These are phyloP conservation scores for Pseudogymnoascus sp. DNA, from an alignment of 2,329 filamentous ascomycete genomes.

Conservation along the genomic window DNA sequence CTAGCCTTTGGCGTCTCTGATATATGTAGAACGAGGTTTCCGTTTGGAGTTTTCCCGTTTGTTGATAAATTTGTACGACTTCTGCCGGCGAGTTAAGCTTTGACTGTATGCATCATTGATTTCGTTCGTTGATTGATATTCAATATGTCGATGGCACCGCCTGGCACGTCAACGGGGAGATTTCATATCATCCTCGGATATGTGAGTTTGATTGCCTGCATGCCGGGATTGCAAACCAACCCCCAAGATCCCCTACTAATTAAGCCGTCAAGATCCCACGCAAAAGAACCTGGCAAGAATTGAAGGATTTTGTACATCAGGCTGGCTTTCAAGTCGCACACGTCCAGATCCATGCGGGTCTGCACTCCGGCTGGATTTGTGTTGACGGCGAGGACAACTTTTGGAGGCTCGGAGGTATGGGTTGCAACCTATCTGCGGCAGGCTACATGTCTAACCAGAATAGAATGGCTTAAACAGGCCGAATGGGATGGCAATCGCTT, in stretches of 20 bases:
- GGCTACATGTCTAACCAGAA: not conserved
- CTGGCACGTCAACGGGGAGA: slow-evolving; percentile 8
- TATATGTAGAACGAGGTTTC: slow-evolving; percentile 3
- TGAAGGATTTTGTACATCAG: slow-evolving; percentile 6
- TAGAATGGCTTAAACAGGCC: slow-evolving; percentile 3
- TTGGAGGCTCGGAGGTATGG: slow-evolving; percentile 1
- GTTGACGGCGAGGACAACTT: slow-evolving; percentile 2
- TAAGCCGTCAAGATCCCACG: slow-evolving; percentile 2
- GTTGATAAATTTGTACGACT: not conserved
- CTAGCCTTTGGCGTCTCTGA: not conserved
- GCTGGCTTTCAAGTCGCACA: slow-evolving; percentile 3
- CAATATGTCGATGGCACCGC: slow-evolving; percentile 9
- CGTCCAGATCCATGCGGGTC: slow-evolving; percentile 4
- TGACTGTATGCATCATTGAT: slow-evolving; percentile 7
- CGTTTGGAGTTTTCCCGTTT: not conserved
- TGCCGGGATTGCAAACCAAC: not conserved
- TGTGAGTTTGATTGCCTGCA: not conserved
- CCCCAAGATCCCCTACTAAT: not conserved
- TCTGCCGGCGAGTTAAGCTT: not conserved
- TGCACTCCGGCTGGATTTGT: slow-evolving; percentile 3
- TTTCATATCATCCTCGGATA: slow-evolving; percentile 10
- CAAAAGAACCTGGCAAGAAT: slow-evolving; percentile 5
- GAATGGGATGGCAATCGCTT: slow-evolving; percentile 1
- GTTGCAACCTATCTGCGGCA: not conserved
- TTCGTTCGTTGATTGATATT: slow-evolving; percentile 1